Conservation (phyloP, 1,284 basidiomycete species). For the Puccinia hordei region DNA sequence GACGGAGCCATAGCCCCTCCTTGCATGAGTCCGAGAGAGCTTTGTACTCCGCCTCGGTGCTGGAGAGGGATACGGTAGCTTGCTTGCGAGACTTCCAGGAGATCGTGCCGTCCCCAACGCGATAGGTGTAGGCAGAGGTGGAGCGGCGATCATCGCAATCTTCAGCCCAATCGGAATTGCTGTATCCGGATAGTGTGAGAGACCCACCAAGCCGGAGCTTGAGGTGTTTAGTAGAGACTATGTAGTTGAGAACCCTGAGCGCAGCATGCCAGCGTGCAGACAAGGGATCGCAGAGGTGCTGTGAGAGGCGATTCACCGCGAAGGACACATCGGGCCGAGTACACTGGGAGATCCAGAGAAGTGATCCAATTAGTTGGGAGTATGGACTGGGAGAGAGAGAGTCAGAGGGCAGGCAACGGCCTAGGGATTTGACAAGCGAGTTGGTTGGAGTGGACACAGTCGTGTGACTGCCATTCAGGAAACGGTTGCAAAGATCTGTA, state of each 20-base stretch:
- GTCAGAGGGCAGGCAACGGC: not conserved
- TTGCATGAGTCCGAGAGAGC: no score
- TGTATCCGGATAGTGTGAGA: no score
- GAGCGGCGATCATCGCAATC: no score
- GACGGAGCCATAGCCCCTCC: no score
- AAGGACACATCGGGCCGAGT: conserved; percentile 18
- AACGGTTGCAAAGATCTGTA: not conserved
- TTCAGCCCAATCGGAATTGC: no score
- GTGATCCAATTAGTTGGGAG: not conserved
- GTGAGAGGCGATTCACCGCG: conserved; percentile 18
- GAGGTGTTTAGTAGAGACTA: not conserved
- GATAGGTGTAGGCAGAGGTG: no score
- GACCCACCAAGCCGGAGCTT: no score
- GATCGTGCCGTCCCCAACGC: not conserved
- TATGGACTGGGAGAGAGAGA: not conserved
- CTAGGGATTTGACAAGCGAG: not conserved
- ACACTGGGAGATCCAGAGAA: conserved; percentile 4
- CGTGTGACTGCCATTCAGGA: not conserved
- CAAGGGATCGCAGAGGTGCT: not conserved
- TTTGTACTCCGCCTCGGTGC: no score
- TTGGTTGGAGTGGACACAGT: not conserved
- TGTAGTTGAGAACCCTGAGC: not conserved
- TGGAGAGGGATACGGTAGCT: not conserved
- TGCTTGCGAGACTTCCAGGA: conserved; percentile 12
- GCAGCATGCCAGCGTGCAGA: conserved; percentile 5